A percentile compares a stretch with the other conserved stretches of the same genome.
phyloP scores from a whole-genome alignment of 805 yeast genomes.

The Ogataea ramenticola region DNA sequence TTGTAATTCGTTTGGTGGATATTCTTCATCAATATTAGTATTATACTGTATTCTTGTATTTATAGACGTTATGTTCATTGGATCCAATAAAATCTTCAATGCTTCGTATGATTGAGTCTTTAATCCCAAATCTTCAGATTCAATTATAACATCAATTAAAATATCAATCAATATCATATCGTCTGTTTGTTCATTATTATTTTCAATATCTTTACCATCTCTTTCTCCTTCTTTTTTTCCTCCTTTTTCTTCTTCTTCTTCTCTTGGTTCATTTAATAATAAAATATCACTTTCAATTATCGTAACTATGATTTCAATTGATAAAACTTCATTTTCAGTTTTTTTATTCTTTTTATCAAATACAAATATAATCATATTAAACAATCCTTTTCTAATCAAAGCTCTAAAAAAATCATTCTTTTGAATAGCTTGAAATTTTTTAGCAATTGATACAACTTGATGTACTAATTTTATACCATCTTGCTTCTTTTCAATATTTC shows the following conservation, averaged over 20 bases:
- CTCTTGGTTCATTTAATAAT: slow-evolving; percentile 34
- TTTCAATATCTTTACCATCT: not conserved
- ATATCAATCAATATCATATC: slow-evolving; percentile 54
- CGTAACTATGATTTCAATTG: slow-evolving; percentile 73
- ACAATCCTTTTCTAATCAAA: slow-evolving; percentile 61
- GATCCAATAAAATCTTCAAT: slow-evolving; percentile 63
- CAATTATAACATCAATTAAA: slow-evolving; percentile 50
- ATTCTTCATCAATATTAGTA: slow-evolving; percentile 18
- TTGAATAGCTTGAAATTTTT: slow-evolving; percentile 53
- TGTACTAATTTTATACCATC: slow-evolving; percentile 76
- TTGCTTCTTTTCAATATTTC: slow-evolving; percentile 30
- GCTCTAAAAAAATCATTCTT: slow-evolving; percentile 57
- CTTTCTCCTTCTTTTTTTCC: not conserved
- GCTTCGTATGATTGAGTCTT: slow-evolving; percentile 84
- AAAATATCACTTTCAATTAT: slow-evolving; percentile 80
- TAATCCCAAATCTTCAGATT: slow-evolving; percentile 62
- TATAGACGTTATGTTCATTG: slow-evolving; percentile 30
- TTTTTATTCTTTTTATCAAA: slow-evolving; percentile 45
- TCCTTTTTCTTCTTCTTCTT: slow-evolving; percentile 11
- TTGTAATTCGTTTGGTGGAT: too few relatives aligned
- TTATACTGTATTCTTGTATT: not conserved
- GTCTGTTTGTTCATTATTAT: too few relatives aligned
- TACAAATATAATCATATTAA: slow-evolving; percentile 66
- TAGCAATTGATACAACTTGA: slow-evolving; percentile 73
- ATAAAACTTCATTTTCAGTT: slow-evolving; percentile 42